Percentiles rank a stretch among this genome's conserved stretches.
Conservation (phyloP, 2,329 filamentous ascomycete species). For the Fusarium coffeatum region DNA sequence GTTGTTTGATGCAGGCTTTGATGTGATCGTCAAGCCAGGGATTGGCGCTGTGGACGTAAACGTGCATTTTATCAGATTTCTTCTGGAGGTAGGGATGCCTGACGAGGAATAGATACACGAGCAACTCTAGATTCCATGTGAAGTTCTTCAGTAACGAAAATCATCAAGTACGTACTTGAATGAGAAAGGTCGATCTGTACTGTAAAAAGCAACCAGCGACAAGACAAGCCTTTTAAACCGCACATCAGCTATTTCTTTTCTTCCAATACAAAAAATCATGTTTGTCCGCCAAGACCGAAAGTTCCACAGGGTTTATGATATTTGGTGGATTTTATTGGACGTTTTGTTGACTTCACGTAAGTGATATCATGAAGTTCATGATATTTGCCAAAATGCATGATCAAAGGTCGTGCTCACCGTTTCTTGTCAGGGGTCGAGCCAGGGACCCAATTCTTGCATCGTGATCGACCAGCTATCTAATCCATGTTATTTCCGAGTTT, state of each 20-base stretch:
- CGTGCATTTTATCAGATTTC: slow-evolving; percentile 37
- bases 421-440: slow-evolving; percentile 18
- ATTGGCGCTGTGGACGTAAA: slow-evolving; percentile 38
- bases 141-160: neutral
- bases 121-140: slow-evolving; percentile 22
- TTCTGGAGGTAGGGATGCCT: slow-evolving; percentile 40
- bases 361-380: slow-evolving; percentile 34
- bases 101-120: slow-evolving; percentile 9
- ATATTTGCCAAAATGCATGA: slow-evolving; percentile 40
- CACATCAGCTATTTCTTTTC: neutral
- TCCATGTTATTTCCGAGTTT: neutral
- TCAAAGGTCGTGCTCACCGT: slow-evolving; percentile 26
- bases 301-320: slow-evolving; percentile 11
- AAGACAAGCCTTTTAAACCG: slow-evolving; percentile 6
- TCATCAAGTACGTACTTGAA: slow-evolving; percentile 10
- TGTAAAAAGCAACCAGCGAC: neutral
- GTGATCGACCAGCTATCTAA: neutral
- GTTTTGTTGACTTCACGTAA: slow-evolving; percentile 30
- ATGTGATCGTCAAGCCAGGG: slow-evolving; percentile 52
- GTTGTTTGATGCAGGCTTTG: slow-evolving; percentile 45
- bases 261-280: neutral
- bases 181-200: neutral
- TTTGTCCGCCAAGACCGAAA: slow-evolving; percentile 22
- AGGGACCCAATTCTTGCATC: slow-evolving; percentile 2
- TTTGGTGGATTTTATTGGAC: neutral